phyloP scores from a whole-genome alignment of 139 green algal species.

The Closterium sp. region DNA sequence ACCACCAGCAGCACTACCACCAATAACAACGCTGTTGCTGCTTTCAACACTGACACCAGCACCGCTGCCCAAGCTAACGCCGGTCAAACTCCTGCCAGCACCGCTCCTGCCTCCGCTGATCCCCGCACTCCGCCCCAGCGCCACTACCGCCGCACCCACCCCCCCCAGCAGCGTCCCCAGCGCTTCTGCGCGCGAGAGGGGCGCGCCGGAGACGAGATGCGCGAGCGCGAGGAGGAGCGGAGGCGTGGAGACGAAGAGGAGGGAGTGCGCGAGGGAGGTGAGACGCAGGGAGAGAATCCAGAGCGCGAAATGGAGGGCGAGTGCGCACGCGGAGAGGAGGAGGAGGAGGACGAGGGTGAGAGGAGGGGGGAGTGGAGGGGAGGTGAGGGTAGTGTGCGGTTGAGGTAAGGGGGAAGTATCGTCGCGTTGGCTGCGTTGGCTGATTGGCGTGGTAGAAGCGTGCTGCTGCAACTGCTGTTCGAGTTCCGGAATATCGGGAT shows the following conservation, averaged over 20 bases:
- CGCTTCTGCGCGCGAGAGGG: constrained; percentile 59
- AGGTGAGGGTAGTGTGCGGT: not conserved
- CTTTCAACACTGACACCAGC: too few relatives aligned
- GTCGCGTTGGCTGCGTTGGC: too few relatives aligned
- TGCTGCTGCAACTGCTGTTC: not conserved
- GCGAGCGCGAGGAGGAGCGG: constrained; percentile 70
- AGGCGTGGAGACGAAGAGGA: constrained; percentile 73
- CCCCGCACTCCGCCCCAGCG: not conserved
- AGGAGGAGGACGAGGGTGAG: constrained; percentile 8
- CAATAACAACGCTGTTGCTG: too few relatives aligned
- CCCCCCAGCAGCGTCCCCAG: constrained; percentile 2
- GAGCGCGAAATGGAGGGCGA: constrained; percentile 74
- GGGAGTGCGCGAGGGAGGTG: constrained; percentile 67
- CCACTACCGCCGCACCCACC: not conserved
- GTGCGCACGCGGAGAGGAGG: constrained; percentile 54
- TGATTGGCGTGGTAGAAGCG: too few relatives aligned
- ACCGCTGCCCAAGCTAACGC: too few relatives aligned
- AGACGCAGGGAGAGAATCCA: constrained; percentile 62
- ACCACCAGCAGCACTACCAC: too few relatives aligned
- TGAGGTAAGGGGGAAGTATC: too few relatives aligned
- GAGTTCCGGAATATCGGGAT: not conserved
- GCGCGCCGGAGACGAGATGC: constrained; percentile 53
- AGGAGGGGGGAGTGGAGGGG: not conserved
- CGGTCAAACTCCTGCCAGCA: too few relatives aligned
- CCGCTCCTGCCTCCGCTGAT: not conserved